These are phyloP conservation scores for Ganoderma sinense DNA, from an alignment of 1,284 basidiomycete genomes.

Conservation along the genomic window DNA sequence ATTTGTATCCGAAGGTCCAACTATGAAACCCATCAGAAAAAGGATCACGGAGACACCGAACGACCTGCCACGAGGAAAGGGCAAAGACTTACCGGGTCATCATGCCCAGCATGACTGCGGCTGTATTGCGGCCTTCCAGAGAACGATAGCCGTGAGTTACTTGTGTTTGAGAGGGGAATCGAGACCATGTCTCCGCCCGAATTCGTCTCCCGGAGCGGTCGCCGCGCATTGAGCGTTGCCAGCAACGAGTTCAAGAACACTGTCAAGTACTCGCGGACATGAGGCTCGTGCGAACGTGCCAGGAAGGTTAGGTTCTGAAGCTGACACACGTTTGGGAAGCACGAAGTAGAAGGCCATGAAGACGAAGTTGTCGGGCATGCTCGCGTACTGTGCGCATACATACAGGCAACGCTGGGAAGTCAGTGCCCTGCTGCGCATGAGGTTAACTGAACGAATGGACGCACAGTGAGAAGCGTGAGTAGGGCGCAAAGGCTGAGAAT, in stretches of 20 bases:
- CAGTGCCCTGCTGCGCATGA: background rate
- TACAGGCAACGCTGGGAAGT: background rate
- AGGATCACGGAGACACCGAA: background rate
- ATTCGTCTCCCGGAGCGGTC: constrained; percentile 19
- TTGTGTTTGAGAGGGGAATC: constrained; percentile 24
- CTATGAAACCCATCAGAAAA: background rate
- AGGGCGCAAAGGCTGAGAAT: constrained; percentile 17
- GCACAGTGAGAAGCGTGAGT: constrained; percentile 17
- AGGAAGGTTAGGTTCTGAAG: background rate
- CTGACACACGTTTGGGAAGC: constrained; percentile 32
- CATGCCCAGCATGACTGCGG: constrained; percentile 3
- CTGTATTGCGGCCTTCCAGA: constrained; percentile 16
- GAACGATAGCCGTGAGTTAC: constrained; percentile 19
- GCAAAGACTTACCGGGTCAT: constrained; percentile 16
- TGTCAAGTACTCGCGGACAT: constrained; percentile 7
- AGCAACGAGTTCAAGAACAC: constrained; percentile 29
- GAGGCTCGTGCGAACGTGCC: constrained; percentile 5
- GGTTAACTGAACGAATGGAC: background rate
- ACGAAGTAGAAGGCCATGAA: constrained; percentile 36
- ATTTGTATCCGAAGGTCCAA: constrained; percentile 25
- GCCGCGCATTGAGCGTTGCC: constrained; percentile 24
- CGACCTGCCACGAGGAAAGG: background rate
- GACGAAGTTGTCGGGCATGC: constrained; percentile 34
- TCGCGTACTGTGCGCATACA: constrained; percentile 26
- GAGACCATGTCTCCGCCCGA: constrained; percentile 18